Evolutionary conservation across 75 land plant species (phyloP), one percentile per base, ranked within the genome.

Genomic region (Adiantum capillusveneris): DNA sequence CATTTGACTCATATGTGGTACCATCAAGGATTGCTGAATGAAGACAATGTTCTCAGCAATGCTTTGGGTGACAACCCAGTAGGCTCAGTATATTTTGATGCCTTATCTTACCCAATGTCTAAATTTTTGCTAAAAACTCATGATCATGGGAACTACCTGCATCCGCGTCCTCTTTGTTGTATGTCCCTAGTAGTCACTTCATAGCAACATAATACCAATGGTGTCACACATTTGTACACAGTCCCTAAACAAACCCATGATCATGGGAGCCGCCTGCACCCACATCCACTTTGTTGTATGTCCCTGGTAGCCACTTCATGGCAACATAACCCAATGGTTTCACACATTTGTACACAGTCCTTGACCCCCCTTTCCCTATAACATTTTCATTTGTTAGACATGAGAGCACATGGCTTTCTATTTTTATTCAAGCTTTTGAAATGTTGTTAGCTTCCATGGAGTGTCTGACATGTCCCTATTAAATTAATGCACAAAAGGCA

Each of bases 351-450:
- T 93, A 93, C n/a, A 93, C 98, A 31, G 79, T 72, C 53, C 98
- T 95, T 16, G 98, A 88, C 1, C 98, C 98, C 34, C 98, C 98
- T 65, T 84, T 78, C 5, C 98, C 98, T 17, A 93, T 93, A 11
- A 93, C 66, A 64, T 88, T 88, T 56, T 93, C 98, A 6, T 93
- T 95, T 30, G 66, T 75, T 49, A 93, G 39, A 63, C 89, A 88
- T 20, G 84, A 82, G 20, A 93, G 53, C 28, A 93, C 98, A 59
- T 92, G 82, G 42, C 65, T 71, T 7, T 66, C 84, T 18, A 69
- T n/a, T n/a, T 75, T 69, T 85, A 88, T n/a, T 79, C 83, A 44
- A 88, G 71, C 59, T 84, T 59, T 62, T 85, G 95, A 71, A 83
- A 93, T 0, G 87, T 77, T 6, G 95, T 88, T 30, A 88, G 72